Evolutionary conservation across 129 eudicot species (phyloP), one percentile per base, ranked within the genome.

Genomic region (Artemisia argyi): DNA sequence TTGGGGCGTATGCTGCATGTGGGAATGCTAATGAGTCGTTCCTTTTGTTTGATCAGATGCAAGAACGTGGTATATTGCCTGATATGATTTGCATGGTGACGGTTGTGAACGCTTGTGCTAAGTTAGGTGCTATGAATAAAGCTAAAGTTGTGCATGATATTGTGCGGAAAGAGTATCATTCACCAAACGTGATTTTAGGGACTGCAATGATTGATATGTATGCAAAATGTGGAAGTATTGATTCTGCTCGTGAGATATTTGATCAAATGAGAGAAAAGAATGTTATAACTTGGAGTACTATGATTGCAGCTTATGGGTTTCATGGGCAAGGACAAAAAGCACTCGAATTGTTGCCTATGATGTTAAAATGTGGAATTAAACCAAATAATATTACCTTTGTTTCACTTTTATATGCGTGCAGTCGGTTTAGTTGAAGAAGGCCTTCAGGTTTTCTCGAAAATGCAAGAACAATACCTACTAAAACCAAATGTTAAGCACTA

Each of bases 341-440:
- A 53, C 87, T 89, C 1, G 87, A 86, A 39, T 68, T 89, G 77
- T 86, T 89, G 62, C 73, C 64, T 14, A 26, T 67, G 76, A 86
- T 89, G 91, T 56, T 68, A 22, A 80, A 56, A 55, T 28, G 26
- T 28, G 77, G 80, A 26, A 72, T 83, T 26, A 60, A n/a, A 14
- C 91, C 91, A 48, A 84, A 89, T 48, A 65, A 30, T 16, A 30
- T 84, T 32, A 89, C 96, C 0, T 86, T 86, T 15, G 84, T 84
- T 19, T 81, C 84, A 4, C 76, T 89, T 18, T 54, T 86, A 35
- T 81, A 83, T 64, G 89, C 96, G 50, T 89, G 96, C 63, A 86
- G 96, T 49, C 96, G 89, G 91, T 10, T 71, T 89, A 44, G 88
- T 89, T 50, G 85, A 89, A 61, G 90, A 84, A 24, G 96, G 88